Evolutionary conservation across 208 protist genomes (phyloP), one percentile per base, ranked within the genome.

Genomic region (Acanthamoeba castellanii): DNA sequence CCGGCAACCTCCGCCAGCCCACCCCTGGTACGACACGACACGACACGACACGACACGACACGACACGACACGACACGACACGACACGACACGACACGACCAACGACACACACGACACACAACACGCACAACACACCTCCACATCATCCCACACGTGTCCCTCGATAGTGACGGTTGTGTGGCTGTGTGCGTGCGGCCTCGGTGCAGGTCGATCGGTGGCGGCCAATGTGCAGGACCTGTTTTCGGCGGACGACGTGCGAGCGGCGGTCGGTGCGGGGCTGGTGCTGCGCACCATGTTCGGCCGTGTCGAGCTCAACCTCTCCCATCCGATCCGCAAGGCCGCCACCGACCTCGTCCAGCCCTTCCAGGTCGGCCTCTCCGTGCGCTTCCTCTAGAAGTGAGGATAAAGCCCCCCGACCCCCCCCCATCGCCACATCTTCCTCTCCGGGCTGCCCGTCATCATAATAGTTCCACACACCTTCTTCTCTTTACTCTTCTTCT

Each of bases 241-340:
- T 5, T 72, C 66, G 66, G 66, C 22, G 22, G 66, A 85, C 20
- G 76, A 85, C 32, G 45, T 45, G 45, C 32, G 76, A n/a, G 45
- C 76, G 32, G 11, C 76, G 27, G 30, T 85, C 22, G 76, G 76
- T 37, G 32, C 45, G 11, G 76, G 76, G 42, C 76, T 85, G 32
- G 76, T 85, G 18, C 11, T 85, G 42, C 32, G 76, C 76, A 85
- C 76, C 42, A 32, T 85, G 42, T 85, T 85, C 45, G 76, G 76
- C 9, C 76, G 76, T 1, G 76, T 85, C 27, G 76, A 85, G 45
- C 76, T 85, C 76, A 85, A 85, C 42, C 16, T 55, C 16, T 57
- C 34, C 45, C 76, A 27, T 55, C 76, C 76, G 22, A 32, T 85
- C 25, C 42, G 45, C 76, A 85, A 50, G 30, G 25, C 32, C 25